Conservation (phyloP, 2,329 filamentous ascomycete genomes). For the Exophiala calicioides region DNA sequence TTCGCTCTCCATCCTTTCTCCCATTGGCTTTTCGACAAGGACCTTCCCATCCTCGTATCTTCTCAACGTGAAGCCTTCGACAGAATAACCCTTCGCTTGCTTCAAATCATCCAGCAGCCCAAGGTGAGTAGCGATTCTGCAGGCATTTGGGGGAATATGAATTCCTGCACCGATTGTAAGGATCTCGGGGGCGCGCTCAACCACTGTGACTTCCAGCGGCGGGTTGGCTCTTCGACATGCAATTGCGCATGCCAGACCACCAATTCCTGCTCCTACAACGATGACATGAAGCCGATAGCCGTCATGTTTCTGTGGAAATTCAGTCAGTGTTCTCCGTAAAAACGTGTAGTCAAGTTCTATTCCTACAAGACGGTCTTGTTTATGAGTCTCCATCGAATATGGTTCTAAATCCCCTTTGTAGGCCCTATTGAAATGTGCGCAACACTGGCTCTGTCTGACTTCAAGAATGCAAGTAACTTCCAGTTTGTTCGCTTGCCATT, state of each 20-base stretch:
- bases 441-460: too few species aligned
- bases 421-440: too few species aligned
- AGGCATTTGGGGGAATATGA: conserved; percentile 35
- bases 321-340: too few species aligned
- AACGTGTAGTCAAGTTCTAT: too few species aligned
- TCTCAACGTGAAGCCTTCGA: conserved; percentile 19
- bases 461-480: too few species aligned
- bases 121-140: conserved; percentile 26
- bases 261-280: too few species aligned
- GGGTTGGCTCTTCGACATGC: conserved; percentile 28
- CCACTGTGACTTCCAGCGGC: conserved; percentile 28
- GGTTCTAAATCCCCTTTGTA: too few species aligned
- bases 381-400: too few species aligned
- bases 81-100: conserved; percentile 20
- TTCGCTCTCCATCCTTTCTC: conserved; percentile 26
- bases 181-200: conserved; percentile 29
- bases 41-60: conserved; percentile 28
- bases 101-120: conserved; percentile 24
- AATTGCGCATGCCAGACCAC: conserved; percentile 41
- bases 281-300: too few species aligned
- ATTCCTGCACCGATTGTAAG: conserved; percentile 34
- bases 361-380: too few species aligned
- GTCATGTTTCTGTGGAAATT: too few species aligned
- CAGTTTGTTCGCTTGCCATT: too few species aligned
- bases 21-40: conserved; percentile 30